These are phyloP conservation scores for Cladorrhinum sp. DNA, from an alignment of 2,329 filamentous ascomycete genomes.

Conservation along the genomic window DNA sequence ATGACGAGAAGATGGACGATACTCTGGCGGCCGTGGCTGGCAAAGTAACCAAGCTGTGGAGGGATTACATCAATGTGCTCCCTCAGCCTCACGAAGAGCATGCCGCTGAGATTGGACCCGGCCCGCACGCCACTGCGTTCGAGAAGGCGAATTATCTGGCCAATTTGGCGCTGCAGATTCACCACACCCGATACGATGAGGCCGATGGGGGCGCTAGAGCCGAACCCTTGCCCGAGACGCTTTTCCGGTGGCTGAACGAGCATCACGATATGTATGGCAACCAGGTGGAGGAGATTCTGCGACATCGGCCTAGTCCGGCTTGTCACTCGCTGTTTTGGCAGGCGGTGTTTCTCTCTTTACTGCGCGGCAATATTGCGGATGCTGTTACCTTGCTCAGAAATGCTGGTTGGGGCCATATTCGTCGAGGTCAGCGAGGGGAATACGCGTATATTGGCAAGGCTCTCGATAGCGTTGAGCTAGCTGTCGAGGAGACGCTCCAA, in stretches of 20 bases:
- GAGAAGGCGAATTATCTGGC: constrained; percentile 78
- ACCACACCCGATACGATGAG: constrained; percentile 58
- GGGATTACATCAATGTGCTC: constrained; percentile 48
- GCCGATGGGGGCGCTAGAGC: constrained; percentile 21
- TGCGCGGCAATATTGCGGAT: constrained; percentile 70
- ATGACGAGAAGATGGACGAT: constrained; percentile 54
- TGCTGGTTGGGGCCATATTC: constrained; percentile 76
- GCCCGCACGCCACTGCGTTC: constrained; percentile 58
- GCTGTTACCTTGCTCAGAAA: constrained; percentile 66
- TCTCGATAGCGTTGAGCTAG: constrained; percentile 73
- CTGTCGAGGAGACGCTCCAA: constrained; percentile 64
- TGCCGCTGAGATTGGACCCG: constrained; percentile 62
- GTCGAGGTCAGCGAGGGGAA: constrained; percentile 62
- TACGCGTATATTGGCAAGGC: constrained; percentile 70
- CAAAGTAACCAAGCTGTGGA: constrained; percentile 55
- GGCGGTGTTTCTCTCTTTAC: constrained; percentile 66
- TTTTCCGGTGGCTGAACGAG: constrained; percentile 78
- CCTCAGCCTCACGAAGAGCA: constrained; percentile 51
- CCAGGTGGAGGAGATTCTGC: constrained; percentile 63
- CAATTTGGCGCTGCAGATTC: constrained; percentile 71
- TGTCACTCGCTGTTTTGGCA: constrained; percentile 82
- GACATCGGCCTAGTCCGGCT: constrained; percentile 67
- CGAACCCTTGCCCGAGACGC: constrained; percentile 66
- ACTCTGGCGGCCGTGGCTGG: constrained; percentile 53
- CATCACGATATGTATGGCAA: constrained; percentile 70